These are phyloP conservation scores for Tricholoma saponaceum DNA, from an alignment of 768 basidiomycete species.

Conservation along the genomic window DNA sequence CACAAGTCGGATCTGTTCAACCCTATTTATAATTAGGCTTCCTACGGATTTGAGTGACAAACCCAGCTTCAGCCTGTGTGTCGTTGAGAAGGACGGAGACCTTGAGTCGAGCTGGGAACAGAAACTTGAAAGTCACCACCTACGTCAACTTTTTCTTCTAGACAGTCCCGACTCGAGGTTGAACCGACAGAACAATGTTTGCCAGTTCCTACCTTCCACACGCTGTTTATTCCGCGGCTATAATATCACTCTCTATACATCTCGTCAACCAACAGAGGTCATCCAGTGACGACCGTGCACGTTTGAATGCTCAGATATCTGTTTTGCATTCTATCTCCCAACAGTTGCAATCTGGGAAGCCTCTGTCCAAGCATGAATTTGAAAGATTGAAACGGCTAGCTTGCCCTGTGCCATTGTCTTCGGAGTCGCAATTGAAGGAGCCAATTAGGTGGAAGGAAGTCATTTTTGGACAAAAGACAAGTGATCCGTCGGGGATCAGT, in stretches of 20 bases:
- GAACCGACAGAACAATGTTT: not conserved
- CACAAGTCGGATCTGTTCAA: too few relatives aligned
- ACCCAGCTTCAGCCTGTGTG: too few relatives aligned
- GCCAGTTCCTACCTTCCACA: conserved; percentile 51
- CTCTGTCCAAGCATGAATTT: conserved; percentile 47
- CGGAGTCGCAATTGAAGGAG: conserved; percentile 12
- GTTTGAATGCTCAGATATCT: conserved; percentile 52
- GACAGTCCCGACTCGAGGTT: too few relatives aligned
- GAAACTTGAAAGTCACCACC: too few relatives aligned
- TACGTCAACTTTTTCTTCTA: too few relatives aligned
- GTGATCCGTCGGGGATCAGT: conserved; percentile 20
- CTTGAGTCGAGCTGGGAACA: too few relatives aligned
- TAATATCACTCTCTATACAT: conserved; percentile 67
- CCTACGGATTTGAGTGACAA: too few relatives aligned
- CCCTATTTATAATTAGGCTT: too few relatives aligned
- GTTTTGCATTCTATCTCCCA: conserved; percentile 57
- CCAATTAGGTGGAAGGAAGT: conserved; percentile 48
- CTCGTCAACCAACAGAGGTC: conserved; percentile 49
- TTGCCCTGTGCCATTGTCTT: conserved; percentile 16
- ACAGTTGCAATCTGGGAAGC: conserved; percentile 44
- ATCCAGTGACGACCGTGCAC: conserved; percentile 50
- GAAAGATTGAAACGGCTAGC: conserved; percentile 53
- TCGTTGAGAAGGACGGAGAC: too few relatives aligned
- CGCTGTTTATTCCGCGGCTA: conserved; percentile 58
- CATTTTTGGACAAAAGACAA: conserved; percentile 38